phyloP scores from a whole-genome alignment of 768 basidiomycete species.

The Lenzites betulinus region DNA sequence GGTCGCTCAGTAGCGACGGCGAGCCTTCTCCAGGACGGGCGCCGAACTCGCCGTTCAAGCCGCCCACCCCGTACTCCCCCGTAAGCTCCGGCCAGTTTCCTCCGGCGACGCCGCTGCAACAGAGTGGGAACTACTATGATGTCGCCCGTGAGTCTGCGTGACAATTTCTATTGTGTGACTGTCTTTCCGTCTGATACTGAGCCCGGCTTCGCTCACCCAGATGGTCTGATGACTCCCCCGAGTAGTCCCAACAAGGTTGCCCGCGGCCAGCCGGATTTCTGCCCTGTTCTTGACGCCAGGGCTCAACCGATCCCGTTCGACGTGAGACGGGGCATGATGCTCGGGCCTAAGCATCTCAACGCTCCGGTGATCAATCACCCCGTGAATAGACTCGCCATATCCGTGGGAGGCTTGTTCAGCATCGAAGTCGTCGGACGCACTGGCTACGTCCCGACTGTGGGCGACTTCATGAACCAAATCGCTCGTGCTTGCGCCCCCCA shows the following conservation, averaged over 20 bases:
- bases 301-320: conserved; percentile 11
- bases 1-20: not conserved
- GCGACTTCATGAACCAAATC: conserved; percentile 17
- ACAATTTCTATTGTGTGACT: conserved; percentile 11
- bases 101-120: not conserved
- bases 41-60: conserved; percentile 10
- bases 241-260: conserved; percentile 17
- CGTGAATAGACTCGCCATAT: conserved; percentile 8
- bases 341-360: not conserved
- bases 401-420: conserved; percentile 3
- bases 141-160: conserved; percentile 18
- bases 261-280: conserved; percentile 7
- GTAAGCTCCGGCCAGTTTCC: conserved; percentile 13
- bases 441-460: conserved; percentile 3
- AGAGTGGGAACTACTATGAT: not conserved
- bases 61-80: conserved; percentile 1
- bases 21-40: conserved; percentile 21
- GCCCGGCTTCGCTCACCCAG: conserved; percentile 1
- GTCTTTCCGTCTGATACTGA: conserved; percentile 7
- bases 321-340: conserved; percentile 1
- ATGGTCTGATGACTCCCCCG: conserved; percentile 27
- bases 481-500: conserved; percentile 1
- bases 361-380: conserved; percentile 17
- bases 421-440: conserved; percentile 8
- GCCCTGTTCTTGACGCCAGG: conserved; percentile 11